Base-by-base conservation (phyloP, 2,329 filamentous ascomycete species). In the Lasiodiplodia citricola region DNA sequence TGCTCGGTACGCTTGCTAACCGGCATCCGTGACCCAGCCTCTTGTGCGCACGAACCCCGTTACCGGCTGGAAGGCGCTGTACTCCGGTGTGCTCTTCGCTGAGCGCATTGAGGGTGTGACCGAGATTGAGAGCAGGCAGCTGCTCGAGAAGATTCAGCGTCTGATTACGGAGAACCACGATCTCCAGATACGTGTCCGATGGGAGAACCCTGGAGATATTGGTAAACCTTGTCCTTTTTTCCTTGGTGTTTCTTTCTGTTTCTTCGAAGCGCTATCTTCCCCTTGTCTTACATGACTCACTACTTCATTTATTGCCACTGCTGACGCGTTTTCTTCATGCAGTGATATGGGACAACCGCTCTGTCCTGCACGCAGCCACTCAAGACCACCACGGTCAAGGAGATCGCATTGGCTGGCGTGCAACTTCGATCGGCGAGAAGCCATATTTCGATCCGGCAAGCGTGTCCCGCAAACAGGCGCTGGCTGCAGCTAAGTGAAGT, bases 81-180 rank as follows among this genome's bases (percentile, higher is more conserved):
- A 73, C 44, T 75, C 75, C 0, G 73, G 70, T 8, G 68, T 71
- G 0, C 44, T 81, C 31, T 77, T 80, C 69, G 78, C 79, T 2
- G 78, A 75, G 35, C 75, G 77, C 35, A 81, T 83, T 69, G 74
- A 82, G 60, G 79, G 72, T 31, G 75, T 82, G 10, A 75, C 78
- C 8, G 71, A 70, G 2, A 77, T 78, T 66, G 80, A 82, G 70
- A 77, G 79, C 68, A 64, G 72, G 38, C 72, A 80, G 65, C 78
- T 82, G 28, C 72, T 76, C n/a, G 79, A 80, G 1, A 80, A 81
- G 51, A 69, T 79, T 52, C 68, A 80, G 73, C 71, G 77, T 1
- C 70, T 80, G 37, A 75, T 81, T 56, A 80, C 79, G 2, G 74
- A 77, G 10, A 83, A 81, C 65, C 80, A 83, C 55, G 81, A 83